Base-by-base conservation (phyloP, 169 alveolate species). In the Cyclospora cayetanensis region DNA sequence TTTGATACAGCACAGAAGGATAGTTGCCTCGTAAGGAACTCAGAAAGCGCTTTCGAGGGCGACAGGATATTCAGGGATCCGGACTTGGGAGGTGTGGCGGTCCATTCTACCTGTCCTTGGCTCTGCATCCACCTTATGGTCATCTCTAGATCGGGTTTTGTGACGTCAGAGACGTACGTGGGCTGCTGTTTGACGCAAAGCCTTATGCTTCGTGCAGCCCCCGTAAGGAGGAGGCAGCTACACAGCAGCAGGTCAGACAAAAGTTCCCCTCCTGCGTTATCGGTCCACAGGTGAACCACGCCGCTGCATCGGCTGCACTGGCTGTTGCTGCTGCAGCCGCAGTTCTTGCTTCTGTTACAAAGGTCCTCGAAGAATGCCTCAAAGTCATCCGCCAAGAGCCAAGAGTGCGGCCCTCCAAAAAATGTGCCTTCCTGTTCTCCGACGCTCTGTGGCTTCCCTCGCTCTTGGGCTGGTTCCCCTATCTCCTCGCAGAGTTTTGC, bases 321-420 rank as follows among this genome's bases (percentile, higher is more conserved):
- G 84, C 84, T 37, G 35, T 25, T 72, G 84, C 84, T 72, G 84
- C 55, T 7, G 15, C 60, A 11, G 60, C 60, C n/a, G 76, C 76
- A n/a, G 11, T 41, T 65, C 43, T 41, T 12, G 82, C 82, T 70
- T 25, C 52, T 70, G 82, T 53, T 70, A 53, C 43, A n/a, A 53
- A 2, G 12, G 52, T 37, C 31, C 55, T 34, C 22, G 18, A 34
- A 25, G 34, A 12, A 65, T 65, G 39, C 77, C 34, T 65, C 18
- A 12, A 25, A 4, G 41, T 65, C 5, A 20, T 41, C 60, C 60
- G 60, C 60, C n/a, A 46, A 15, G 60, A 46, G 60, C 60, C 60
- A 46, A 7, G 60, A 11, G 60, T 7, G 60, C 7, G 7, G n/a
- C n/a, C 15, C 60, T 46, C 60, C 60, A 46, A 46, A 7, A 15